Evolutionary conservation across 2,329 filamentous ascomycete genomes (phyloP).

Genomic region (Trichoderma koningiopsis): DNA sequence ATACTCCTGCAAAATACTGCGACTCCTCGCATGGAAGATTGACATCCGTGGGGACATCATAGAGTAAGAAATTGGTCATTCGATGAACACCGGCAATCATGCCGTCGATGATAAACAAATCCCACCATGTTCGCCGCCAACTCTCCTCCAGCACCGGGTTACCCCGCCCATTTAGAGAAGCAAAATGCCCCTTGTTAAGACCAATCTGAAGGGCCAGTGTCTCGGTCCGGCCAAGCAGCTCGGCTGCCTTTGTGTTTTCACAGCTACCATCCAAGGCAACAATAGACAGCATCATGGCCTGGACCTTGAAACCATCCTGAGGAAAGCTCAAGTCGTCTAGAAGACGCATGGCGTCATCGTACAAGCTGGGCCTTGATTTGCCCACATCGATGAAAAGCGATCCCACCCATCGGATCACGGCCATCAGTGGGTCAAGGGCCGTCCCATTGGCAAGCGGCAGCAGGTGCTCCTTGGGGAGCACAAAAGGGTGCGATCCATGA

Average conservation of each 20-base stretch:
- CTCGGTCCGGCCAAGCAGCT: conserved; percentile 68
- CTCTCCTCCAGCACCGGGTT: conserved; percentile 76
- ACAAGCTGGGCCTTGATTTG: conserved; percentile 50
- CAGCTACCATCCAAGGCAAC: conserved; percentile 78
- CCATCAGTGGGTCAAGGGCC: conserved; percentile 51
- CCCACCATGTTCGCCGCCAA: conserved; percentile 92
- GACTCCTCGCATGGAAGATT: conserved; percentile 80
- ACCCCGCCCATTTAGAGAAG: conserved; percentile 62
- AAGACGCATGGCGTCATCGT: conserved; percentile 60
- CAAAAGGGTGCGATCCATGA: conserved; percentile 59
- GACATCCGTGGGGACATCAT: conserved; percentile 67
- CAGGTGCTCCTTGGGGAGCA: conserved; percentile 56
- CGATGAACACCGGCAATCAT: conserved; percentile 81
- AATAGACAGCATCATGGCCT: conserved; percentile 75
- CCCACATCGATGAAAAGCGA: conserved; percentile 57
- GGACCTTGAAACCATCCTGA: conserved; percentile 67
- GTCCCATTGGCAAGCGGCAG: conserved; percentile 52
- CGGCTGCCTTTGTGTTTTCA: conserved; percentile 67
- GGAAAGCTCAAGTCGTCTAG: conserved; percentile 50
- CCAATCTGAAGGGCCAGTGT: conserved; percentile 74
- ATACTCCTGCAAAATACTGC: conserved; percentile 64
- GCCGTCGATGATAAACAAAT: conserved; percentile 75
- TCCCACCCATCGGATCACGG: conserved; percentile 59
- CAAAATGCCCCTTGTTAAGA: conserved; percentile 71
- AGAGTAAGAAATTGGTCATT: conserved; percentile 69